Conservation (phyloP, 2,329 filamentous ascomycete species). For the Acarospora socialis region DNA sequence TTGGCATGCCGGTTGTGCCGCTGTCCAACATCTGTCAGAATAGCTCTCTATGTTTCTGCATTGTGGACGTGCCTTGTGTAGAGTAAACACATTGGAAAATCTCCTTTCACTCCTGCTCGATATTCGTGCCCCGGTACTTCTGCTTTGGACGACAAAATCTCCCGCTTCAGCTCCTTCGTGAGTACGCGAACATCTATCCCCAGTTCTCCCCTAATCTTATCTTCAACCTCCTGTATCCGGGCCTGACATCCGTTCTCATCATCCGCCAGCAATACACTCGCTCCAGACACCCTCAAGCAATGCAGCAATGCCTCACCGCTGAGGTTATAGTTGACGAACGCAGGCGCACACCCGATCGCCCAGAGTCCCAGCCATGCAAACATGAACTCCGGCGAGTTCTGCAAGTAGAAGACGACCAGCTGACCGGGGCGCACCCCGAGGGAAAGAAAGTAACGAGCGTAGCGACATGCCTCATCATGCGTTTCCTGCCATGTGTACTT, state of each 20-base stretch:
- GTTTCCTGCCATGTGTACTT: conserved; percentile 46
- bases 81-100: conserved; percentile 48
- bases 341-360: conserved; percentile 53
- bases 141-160: conserved; percentile 34
- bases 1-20: conserved; percentile 63
- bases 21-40: no score
- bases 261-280: conserved; percentile 45
- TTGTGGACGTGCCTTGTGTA: conserved; percentile 44
- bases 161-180: conserved; percentile 32
- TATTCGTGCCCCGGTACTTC: conserved; percentile 42
- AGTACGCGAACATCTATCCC: conserved; percentile 45
- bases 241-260: conserved; percentile 38
- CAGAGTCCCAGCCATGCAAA: conserved; percentile 51
- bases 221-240: conserved; percentile 46
- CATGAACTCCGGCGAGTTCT: conserved; percentile 53
- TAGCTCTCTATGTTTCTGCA: no score
- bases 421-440: conserved; percentile 45
- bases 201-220: conserved; percentile 38
- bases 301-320: conserved; percentile 49
- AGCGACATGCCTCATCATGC: conserved; percentile 43
- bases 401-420: conserved; percentile 51
- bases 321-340: conserved; percentile 58
- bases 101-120: conserved; percentile 35
- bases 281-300: conserved; percentile 45
- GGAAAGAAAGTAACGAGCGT: conserved; percentile 46